Evolutionary conservation across 1,284 basidiomycete genomes (phyloP).

Genomic region (Cryptococcus sp.): DNA sequence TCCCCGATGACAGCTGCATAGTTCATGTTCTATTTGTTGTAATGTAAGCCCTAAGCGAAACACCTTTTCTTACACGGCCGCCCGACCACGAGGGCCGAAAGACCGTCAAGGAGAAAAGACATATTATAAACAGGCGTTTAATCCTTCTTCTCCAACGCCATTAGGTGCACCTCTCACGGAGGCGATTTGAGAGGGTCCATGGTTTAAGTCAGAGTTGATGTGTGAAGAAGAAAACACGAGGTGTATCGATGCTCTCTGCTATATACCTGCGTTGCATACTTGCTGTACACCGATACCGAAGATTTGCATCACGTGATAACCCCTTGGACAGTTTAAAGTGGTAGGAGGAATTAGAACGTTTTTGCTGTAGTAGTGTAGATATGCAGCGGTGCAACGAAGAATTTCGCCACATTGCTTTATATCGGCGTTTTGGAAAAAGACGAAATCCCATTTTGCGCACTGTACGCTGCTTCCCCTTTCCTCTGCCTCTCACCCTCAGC

Average conservation of each 20-base stretch:
- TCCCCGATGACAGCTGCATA: no score
- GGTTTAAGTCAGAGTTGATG: constrained; percentile 31
- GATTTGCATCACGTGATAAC: background rate
- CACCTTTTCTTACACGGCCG: constrained; percentile 17
- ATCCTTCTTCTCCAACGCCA: constrained; percentile 40
- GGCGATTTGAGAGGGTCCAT: constrained; percentile 17
- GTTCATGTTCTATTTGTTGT: background rate
- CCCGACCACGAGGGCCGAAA: background rate
- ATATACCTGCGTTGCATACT: background rate
- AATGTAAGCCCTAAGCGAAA: constrained; percentile 51
- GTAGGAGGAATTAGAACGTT: background rate
- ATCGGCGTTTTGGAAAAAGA: constrained; percentile 11
- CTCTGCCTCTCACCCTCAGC: constrained; percentile 1
- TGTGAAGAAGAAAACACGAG: constrained; percentile 9
- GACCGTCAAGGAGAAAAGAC: constrained; percentile 12
- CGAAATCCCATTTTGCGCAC: constrained; percentile 8
- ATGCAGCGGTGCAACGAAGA: background rate
- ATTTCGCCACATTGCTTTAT: constrained; percentile 19
- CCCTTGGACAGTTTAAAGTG: no score
- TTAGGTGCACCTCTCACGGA: constrained; percentile 24
- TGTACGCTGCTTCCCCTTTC: background rate
- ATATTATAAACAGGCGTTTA: constrained; percentile 43
- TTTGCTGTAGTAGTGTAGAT: background rate
- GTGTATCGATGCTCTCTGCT: background rate
- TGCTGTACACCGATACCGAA: background rate